These are phyloP conservation scores for Vitis labrusca DNA, from an alignment of 164 flowering plant species.

Conservation along the genomic window DNA sequence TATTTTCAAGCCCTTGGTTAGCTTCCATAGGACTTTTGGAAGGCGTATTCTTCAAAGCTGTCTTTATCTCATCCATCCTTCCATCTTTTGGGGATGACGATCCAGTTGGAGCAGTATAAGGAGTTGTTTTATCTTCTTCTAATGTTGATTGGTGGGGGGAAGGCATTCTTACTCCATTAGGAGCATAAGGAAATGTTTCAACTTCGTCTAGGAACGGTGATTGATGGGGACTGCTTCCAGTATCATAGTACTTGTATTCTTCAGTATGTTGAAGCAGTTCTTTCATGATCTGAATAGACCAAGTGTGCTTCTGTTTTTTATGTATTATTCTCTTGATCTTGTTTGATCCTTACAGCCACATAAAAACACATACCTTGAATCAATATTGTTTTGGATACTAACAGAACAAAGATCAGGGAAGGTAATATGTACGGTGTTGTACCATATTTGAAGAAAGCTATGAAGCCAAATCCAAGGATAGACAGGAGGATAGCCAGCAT, in stretches of 20 bases:
- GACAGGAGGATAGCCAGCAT: conserved; percentile 1
- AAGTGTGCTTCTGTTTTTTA: background rate
- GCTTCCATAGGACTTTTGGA: background rate
- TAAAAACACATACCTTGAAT: background rate
- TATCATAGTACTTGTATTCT: background rate
- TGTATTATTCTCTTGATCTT: background rate
- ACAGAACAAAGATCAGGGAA: too few relatives aligned
- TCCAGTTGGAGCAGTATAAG: background rate
- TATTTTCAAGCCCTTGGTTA: background rate
- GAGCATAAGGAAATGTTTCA: too few relatives aligned
- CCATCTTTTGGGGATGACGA: too few relatives aligned
- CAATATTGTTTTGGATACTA: too few relatives aligned
- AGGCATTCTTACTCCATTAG: too few relatives aligned
- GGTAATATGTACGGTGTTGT: too few relatives aligned
- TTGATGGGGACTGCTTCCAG: background rate
- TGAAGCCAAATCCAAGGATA: too few relatives aligned
- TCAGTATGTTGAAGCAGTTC: background rate
- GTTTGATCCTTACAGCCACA: background rate
- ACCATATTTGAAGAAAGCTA: too few relatives aligned
- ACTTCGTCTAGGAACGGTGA: background rate
- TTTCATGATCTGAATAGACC: conserved; percentile 4
- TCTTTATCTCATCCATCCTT: too few relatives aligned
- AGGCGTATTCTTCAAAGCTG: background rate
- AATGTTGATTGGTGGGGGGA: too few relatives aligned
- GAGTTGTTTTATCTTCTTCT: background rate